A percentile compares a stretch with the other conserved stretches of the same genome.
phyloP scores from a whole-genome alignment of 441 rosid genomes.

The Erodium trifolium region DNA sequence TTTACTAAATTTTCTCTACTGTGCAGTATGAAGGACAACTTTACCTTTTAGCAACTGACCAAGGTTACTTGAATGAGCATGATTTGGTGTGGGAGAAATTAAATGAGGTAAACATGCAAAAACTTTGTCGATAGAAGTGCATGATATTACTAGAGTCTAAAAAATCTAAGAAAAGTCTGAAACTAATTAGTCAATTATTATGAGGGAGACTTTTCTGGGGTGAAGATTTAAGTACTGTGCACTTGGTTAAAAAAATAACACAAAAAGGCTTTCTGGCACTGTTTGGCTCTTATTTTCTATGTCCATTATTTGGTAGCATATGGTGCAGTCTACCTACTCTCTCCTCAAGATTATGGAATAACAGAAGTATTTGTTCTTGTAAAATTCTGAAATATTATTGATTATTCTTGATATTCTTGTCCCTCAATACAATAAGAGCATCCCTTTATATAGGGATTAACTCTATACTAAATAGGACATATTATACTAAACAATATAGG shows the following conservation, averaged over 20 bases:
- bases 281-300: background rate
- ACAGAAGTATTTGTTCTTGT: background rate
- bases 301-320: background rate
- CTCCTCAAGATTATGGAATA: background rate
- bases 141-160: background rate
- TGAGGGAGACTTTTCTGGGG: background rate
- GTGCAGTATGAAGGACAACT: constrained; percentile 89
- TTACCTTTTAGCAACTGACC: constrained; percentile 99
- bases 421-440: no score
- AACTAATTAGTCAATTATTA: background rate
- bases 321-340: background rate
- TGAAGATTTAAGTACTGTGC: background rate
- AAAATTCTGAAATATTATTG: no score
- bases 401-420: no score
- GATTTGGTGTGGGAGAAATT: constrained; percentile 97
- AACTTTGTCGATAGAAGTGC: constrained; percentile 9
- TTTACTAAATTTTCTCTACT: constrained; percentile 16
- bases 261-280: background rate
- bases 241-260: background rate
- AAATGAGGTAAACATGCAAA: constrained; percentile 54
- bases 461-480: no score
- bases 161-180: background rate
- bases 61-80: constrained; percentile 87
- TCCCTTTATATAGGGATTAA: no score
- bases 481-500: no score